Percentiles rank a stretch among this genome's conserved stretches.
Evolutionary conservation across 345 rosid genomes (phyloP).

Genomic region (Trapa incisa): DNA sequence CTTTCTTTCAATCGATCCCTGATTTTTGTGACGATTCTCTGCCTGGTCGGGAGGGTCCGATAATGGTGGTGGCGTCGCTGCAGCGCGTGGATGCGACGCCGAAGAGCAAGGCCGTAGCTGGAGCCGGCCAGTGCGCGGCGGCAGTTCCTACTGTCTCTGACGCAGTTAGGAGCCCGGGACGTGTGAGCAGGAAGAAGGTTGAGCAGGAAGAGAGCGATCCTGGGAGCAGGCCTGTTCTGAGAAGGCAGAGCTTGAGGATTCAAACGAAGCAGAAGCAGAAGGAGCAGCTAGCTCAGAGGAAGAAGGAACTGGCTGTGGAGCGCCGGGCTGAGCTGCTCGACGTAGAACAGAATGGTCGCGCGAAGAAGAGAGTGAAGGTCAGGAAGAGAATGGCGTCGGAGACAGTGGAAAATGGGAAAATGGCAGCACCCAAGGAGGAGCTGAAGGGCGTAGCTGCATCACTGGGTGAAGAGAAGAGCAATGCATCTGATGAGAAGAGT

Average conservation of each 20-base stretch:
- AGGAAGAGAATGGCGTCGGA: conserved; percentile 7
- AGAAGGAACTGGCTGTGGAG: conserved; percentile 35
- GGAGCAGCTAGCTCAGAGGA: conserved; percentile 13
- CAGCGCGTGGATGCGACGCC: conserved; percentile 7
- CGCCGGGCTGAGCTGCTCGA: conserved; percentile 29
- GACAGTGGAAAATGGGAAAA: not conserved
- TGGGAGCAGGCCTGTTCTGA: not conserved
- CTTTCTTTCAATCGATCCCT: too few species aligned
- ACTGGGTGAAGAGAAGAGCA: not conserved
- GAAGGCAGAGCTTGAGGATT: conserved; percentile 35
- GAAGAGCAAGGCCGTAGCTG: not conserved
- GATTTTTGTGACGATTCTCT: not conserved
- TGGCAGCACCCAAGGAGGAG: conserved; percentile 1
- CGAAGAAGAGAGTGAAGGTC: conserved; percentile 5
- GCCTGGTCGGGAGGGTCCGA: not conserved
- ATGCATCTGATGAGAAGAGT: conserved; percentile 1
- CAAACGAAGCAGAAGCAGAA: too few species aligned
- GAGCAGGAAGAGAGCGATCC: not conserved
- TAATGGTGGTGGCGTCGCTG: conserved; percentile 11
- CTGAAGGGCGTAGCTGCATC: not conserved
- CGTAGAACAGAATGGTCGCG: conserved; percentile 8
- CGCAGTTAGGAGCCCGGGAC: conserved; percentile 4
- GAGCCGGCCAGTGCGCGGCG: not conserved
- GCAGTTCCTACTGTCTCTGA: conserved; percentile 4
- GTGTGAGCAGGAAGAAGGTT: not conserved